Evolutionary conservation across 139 green algal genomes (phyloP), one percentile per base, ranked within the genome.

Genomic region (Chlamydomonas sp.): DNA sequence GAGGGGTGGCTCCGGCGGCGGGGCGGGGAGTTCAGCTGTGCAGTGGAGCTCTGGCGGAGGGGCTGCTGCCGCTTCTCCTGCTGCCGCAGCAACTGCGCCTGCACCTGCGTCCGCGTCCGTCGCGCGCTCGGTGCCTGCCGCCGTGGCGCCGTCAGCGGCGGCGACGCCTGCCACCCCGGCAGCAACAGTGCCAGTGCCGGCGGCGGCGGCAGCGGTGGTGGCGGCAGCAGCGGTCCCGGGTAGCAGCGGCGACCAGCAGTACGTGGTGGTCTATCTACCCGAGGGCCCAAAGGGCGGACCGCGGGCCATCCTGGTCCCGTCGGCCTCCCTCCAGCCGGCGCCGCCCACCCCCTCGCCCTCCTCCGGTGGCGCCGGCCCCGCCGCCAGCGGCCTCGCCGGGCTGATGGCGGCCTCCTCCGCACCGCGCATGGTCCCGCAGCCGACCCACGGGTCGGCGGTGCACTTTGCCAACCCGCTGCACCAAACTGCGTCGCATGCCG

Each of bases 251-350:
- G 7, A 64, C 8, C 72, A 87, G 71, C 73, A 79, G n/a, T 87
- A 81, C 31, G 73, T 87, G 17, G 62, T 87, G n/a, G 64, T 87
- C 31, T 87, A 87, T 62, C 8, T 81, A 31, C 83, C 83, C 3
- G 62, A 80, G 66, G 73, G 83, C 8, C 83, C 83, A 2, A 73
- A 75, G 49, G 73, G 83, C 49, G 73, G 73, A 61, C 62, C 83
- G 2, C n/a, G 63, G 14, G 83, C 83, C 12, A 79, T 87, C 72
- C 83, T 87, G 20, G 74, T 87, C 2, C 83, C 83, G 2, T 59
- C 73, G 4, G 58, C 71, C 2, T 61, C 83, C 0, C n/a, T 87
- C 8, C 83, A 87, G 83, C 31, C 72, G 0, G 83, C 83, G 6
- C 83, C 83, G 2, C 5, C 6, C 62, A 58, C 12, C 12, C 83